Conservation (phyloP, 208 protist species). For the Acanthamoeba lenticulata region DNA sequence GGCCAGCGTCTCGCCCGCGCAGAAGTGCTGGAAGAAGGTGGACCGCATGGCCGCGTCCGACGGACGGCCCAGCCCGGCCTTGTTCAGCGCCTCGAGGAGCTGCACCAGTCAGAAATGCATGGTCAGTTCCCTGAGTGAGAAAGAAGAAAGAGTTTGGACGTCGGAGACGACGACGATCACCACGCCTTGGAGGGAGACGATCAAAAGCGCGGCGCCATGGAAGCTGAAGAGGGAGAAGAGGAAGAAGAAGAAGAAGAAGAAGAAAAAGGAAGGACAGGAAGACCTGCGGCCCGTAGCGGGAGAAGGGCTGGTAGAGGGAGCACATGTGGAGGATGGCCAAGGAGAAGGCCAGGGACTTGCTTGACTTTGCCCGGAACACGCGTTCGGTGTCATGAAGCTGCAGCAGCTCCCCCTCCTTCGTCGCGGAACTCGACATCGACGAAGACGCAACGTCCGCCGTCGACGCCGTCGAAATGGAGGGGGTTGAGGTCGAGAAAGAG, state of each 20-base stretch:
- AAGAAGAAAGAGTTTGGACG: too few species aligned
- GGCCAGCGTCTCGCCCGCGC: slow-evolving; percentile 21
- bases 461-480: too few species aligned
- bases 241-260: not conserved
- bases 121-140: too few species aligned
- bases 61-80: not conserved
- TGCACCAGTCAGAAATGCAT: too few species aligned
- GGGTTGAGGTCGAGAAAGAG: too few species aligned
- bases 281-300: slow-evolving; percentile 28
- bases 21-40: slow-evolving; percentile 57
- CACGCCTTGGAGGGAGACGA: too few species aligned
- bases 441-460: not conserved
- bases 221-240: too few species aligned
- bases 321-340: slow-evolving; percentile 37
- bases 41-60: not conserved
- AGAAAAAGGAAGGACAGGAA: not conserved
- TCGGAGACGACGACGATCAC: too few species aligned
- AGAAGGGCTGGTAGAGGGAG: slow-evolving; percentile 38
- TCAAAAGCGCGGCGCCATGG: too few species aligned
- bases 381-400: not conserved
- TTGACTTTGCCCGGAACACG: not conserved
- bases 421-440: not conserved
- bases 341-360: not conserved
- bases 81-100: not conserved
- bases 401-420: not conserved